phyloP scores from a whole-genome alignment of 2,329 filamentous ascomycete species.

The Endoconidiophora laricicola region DNA sequence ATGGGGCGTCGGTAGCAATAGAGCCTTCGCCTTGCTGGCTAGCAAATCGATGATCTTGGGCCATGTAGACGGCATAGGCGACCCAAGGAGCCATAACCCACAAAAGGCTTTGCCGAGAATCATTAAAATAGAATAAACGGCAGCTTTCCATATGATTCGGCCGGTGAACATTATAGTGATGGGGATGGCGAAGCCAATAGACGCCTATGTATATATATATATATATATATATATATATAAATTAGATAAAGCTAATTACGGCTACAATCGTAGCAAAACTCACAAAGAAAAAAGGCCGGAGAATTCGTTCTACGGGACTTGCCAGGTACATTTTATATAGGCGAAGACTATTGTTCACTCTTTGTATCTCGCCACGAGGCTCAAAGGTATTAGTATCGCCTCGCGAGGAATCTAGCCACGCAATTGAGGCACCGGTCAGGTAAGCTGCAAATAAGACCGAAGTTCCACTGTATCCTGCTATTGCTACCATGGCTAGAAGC shows the following conservation, averaged over 20 bases:
- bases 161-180: constrained; percentile 52
- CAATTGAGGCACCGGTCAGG: constrained; percentile 39
- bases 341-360: neutral
- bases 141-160: constrained; percentile 50
- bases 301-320: neutral
- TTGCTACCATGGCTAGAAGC: constrained; percentile 32
- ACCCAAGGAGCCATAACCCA: constrained; percentile 37
- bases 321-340: neutral
- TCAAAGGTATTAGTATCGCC: neutral
- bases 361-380: neutral
- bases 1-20: too few species aligned
- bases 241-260: neutral
- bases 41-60: too few species aligned
- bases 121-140: constrained; percentile 61
- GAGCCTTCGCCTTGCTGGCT: too few species aligned
- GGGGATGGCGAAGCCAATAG: constrained; percentile 32
- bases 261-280: neutral
- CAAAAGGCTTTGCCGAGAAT: constrained; percentile 40
- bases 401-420: constrained; percentile 37
- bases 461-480: constrained; percentile 41
- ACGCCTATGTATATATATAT: neutral
- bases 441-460: constrained; percentile 48
- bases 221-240: too few species aligned
- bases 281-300: constrained; percentile 8
- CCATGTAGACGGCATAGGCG: constrained; percentile 6